Evolutionary conservation across 1,139 yeast species (phyloP).

Genomic region (Taiozyma sp.): DNA sequence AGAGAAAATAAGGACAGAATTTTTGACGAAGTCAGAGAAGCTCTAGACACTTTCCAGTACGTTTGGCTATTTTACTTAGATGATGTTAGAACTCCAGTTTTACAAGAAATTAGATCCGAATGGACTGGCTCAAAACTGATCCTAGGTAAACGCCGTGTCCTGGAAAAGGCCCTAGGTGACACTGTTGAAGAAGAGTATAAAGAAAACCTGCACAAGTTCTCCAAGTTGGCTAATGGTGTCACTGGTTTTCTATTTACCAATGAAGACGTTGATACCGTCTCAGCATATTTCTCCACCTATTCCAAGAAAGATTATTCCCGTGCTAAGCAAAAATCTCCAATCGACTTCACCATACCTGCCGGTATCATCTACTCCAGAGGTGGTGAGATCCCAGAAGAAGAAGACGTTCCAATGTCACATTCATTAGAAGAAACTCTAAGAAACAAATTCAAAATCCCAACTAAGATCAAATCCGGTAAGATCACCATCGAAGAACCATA

Average conservation of each 20-base stretch:
- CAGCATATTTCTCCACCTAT: slow-evolving; percentile 76
- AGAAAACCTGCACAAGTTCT: slow-evolving; percentile 70
- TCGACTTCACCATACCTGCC: slow-evolving; percentile 79
- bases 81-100: slow-evolving; percentile 93
- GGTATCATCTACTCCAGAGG: slow-evolving; percentile 95
- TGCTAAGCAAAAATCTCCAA: slow-evolving; percentile 81
- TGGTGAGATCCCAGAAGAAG: slow-evolving; percentile 85
- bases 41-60: slow-evolving; percentile 71
- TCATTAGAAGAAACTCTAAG: slow-evolving; percentile 91
- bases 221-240: slow-evolving; percentile 60
- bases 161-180: slow-evolving; percentile 89
- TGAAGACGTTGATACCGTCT: slow-evolving; percentile 81
- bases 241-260: slow-evolving; percentile 87
- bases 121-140: slow-evolving; percentile 89
- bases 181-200: slow-evolving; percentile 86
- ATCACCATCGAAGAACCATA: slow-evolving; percentile 72
- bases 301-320: slow-evolving; percentile 81
- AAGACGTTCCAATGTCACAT: slow-evolving; percentile 95
- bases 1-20: slow-evolving; percentile 87
- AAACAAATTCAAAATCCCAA: slow-evolving; percentile 85
- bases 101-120: slow-evolving; percentile 87
- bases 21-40: slow-evolving; percentile 83
- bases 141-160: slow-evolving; percentile 88
- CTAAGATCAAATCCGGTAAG: slow-evolving; percentile 86
- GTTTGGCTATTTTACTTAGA: slow-evolving; percentile 85